Evolutionary conservation across 2,329 filamentous ascomycete genomes (phyloP).

Genomic region (Pseudogymnoascus sp.): DNA sequence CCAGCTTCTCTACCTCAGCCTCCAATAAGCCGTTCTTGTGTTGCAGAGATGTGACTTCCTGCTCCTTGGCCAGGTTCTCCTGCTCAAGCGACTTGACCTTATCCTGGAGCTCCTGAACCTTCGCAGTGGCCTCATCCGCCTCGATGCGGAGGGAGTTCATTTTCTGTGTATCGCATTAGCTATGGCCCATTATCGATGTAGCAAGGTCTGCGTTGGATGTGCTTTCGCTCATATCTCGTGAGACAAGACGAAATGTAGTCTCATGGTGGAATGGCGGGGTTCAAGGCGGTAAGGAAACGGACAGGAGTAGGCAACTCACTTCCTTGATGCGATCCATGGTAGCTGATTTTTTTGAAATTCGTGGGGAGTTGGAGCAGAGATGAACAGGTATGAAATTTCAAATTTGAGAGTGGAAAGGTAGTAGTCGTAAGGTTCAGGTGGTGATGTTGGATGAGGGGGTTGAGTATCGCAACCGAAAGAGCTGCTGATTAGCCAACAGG

Average conservation of each 20-base stretch:
- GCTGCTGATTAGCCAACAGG: constrained; percentile 10
- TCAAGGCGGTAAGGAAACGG: constrained; percentile 5
- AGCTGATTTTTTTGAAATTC: constrained; percentile 20
- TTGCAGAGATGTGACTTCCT: constrained; percentile 91
- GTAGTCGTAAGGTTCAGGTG: constrained; percentile 5
- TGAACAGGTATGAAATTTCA: constrained; percentile 5
- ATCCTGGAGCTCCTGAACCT: constrained; percentile 77
- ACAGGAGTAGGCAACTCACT: constrained; percentile 44
- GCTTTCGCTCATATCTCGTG: not conserved
- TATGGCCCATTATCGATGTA: not conserved
- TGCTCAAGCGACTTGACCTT: constrained; percentile 89
- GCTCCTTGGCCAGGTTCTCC: constrained; percentile 93
- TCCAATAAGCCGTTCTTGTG: constrained; percentile 95
- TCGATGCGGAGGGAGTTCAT: constrained; percentile 92
- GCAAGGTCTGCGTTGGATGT: not conserved
- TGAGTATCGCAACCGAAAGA: constrained; percentile 6
- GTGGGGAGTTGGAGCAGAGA: constrained; percentile 11
- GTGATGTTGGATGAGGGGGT: constrained; percentile 7
- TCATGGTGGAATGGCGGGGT: constrained; percentile 1
- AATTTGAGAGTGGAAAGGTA: not conserved
- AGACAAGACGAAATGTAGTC: not conserved
- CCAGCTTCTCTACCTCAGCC: constrained; percentile 84
- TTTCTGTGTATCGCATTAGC: constrained; percentile 50
- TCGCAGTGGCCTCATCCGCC: constrained; percentile 73
- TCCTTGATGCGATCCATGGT: constrained; percentile 86